phyloP scores from a whole-genome alignment of 2,329 filamentous ascomycete genomes.

The Curvularia spicifera region DNA sequence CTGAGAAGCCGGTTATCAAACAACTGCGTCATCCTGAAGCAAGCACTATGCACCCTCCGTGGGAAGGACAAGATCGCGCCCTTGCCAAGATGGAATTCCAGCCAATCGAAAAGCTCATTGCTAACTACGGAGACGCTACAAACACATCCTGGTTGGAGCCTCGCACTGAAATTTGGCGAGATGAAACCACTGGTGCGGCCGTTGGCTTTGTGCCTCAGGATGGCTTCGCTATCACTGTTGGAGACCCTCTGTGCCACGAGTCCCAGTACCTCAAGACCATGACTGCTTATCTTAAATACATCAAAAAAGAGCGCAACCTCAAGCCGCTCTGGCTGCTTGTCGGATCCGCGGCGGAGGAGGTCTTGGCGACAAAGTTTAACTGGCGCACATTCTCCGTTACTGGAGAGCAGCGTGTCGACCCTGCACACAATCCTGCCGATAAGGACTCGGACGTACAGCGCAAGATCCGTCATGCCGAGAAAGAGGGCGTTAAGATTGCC shows the following conservation, averaged over 20 bases:
- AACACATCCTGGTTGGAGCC: constrained; percentile 95
- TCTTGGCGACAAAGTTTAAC: constrained; percentile 78
- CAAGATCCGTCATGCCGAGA: constrained; percentile 81
- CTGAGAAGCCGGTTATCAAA: constrained; percentile 66
- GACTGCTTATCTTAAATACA: constrained; percentile 73
- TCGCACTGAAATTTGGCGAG: constrained; percentile 86
- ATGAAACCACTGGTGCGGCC: constrained; percentile 78
- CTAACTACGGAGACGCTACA: constrained; percentile 92
- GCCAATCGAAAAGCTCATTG: constrained; percentile 83
- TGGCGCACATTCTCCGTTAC: constrained; percentile 91
- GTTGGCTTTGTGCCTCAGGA: constrained; percentile 80
- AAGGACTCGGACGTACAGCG: constrained; percentile 70
- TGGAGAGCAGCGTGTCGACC: constrained; percentile 86
- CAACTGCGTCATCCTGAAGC: constrained; percentile 85
- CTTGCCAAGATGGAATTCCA: constrained; percentile 65
- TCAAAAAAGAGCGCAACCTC: constrained; percentile 72
- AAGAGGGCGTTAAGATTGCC: constrained; percentile 80
- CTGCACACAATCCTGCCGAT: constrained; percentile 69
- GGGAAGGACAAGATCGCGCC: constrained; percentile 61
- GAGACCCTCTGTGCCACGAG: constrained; percentile 83
- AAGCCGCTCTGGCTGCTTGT: constrained; percentile 90
- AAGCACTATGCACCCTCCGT: constrained; percentile 75
- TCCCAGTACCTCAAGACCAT: constrained; percentile 78
- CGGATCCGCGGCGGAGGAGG: constrained; percentile 77
- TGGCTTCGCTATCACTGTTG: constrained; percentile 82